A percentile compares a stretch with the other conserved stretches of the same genome.
phyloP scores from a whole-genome alignment of 2,329 filamentous ascomycete genomes.

The Colletotrichum sp. region DNA sequence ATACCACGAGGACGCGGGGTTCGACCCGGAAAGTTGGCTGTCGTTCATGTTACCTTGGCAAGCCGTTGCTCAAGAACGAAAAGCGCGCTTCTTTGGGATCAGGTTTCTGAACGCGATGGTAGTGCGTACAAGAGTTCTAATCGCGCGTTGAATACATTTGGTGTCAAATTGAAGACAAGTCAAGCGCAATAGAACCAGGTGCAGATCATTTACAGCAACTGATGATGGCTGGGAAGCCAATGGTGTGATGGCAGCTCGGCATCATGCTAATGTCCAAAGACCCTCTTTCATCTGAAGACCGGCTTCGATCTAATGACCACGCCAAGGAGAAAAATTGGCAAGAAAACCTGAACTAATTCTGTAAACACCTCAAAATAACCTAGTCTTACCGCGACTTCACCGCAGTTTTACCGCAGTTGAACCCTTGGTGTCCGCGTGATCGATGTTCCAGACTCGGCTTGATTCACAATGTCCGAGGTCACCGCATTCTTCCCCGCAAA shows the following conservation, averaged over 20 bases:
- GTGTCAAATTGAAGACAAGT: neutral
- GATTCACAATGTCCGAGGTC: neutral
- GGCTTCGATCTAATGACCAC: neutral
- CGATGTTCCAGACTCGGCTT: neutral
- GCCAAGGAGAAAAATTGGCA: neutral
- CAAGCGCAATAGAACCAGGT: neutral
- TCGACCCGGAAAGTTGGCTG: neutral
- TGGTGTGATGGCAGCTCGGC: neutral
- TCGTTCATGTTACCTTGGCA: neutral
- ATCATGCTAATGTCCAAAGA: neutral
- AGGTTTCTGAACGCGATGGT: neutral
- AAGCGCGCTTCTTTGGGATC: neutral
- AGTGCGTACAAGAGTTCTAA: neutral
- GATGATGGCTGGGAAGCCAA: neutral
- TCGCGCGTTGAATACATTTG: neutral
- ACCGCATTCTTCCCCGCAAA: neutral
- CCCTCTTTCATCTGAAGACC: neutral
- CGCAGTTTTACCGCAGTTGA: neutral
- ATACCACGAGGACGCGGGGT: neutral
- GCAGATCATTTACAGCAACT: neutral
- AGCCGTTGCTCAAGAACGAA: neutral
- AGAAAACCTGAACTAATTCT: neutral
- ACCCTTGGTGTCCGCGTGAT: neutral
- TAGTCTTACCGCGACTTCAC: neutral
- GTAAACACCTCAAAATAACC: neutral